Evolutionary conservation across 345 rosid genomes (phyloP), one percentile per base, ranked within the genome.

Genomic region (Cardiospermum halicacabum): DNA sequence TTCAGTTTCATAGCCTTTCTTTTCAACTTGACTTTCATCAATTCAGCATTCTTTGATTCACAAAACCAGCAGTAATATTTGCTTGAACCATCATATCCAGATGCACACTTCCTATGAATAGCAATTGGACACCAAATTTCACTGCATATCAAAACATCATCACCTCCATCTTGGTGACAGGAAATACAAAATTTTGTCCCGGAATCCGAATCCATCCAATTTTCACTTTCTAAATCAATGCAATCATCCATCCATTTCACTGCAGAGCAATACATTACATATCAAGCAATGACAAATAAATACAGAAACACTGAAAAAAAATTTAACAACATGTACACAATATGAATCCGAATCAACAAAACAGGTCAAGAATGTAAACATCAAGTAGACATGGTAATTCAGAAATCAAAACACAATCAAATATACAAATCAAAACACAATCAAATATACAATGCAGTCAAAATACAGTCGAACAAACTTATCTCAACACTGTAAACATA

Each of bases 41-140:
- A 30, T 34, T 67, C 31, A 25, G 65, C 49, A 63, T 71, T 69
- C 66, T 81, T 87, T 72, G 81, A 81, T 77, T 81, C 78, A 72
- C 96, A 87, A 28, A 77, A 85, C 24, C 88, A 84, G 58, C 96
- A 85, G 22, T 73, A 79, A 72, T 85, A 89, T 3, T 68, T 78
- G 0, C 88, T 95, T 16, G 45, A 58, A 3, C 74, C 76, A 68
- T 87, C 87, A 42, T 77, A 76, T 19, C 69, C 62, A 16, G 78
- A 75, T 40, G 71, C 62, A 48, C 87, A 80, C 7, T 75, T 74
- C 26, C 69, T 78, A 62, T 87, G 90, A 66, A 83, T 48, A 2
- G 78, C 74, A 19, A 85, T 28, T 0, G 80, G 69, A 69, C 90
- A 84, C 13, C 73, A 81, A 53, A 30, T 58, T 36, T 60, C 80